phyloP scores from a whole-genome alignment of 371 early-diverging fungal genomes.

The Zancudomyces culisetae region DNA sequence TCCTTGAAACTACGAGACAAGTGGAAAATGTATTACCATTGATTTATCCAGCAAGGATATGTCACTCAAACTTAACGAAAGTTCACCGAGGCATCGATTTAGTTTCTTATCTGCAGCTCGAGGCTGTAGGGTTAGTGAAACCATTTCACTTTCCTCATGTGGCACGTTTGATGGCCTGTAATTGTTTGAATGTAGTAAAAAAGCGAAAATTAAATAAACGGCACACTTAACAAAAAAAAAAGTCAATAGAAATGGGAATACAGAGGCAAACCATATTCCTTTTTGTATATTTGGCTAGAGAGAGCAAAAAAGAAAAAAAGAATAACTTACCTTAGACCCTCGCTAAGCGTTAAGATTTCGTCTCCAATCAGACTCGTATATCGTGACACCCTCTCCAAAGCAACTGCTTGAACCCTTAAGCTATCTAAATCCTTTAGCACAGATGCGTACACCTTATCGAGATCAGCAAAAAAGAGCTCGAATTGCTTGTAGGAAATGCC shows the following conservation, averaged over 20 bases:
- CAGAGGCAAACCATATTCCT: no score
- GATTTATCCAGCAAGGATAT: slow-evolving; percentile 19
- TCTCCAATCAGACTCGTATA: slow-evolving; percentile 25
- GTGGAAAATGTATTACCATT: no score
- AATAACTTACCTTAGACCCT: slow-evolving; percentile 12
- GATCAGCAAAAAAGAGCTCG: slow-evolving; percentile 12
- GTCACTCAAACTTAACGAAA: slow-evolving; percentile 22
- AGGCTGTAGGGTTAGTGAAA: neutral
- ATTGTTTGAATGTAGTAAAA: no score
- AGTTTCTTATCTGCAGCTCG: neutral
- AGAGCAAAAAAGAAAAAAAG: no score
- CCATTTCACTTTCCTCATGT: slow-evolving; percentile 4
- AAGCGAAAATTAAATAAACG: neutral
- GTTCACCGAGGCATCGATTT: slow-evolving; percentile 8
- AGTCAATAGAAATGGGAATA: no score
- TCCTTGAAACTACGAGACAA: no score
- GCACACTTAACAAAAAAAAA: no score
- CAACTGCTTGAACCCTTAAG: slow-evolving; percentile 16
- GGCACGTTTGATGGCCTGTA: slow-evolving; percentile 15
- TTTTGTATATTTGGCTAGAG: no score
- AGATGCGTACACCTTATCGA: slow-evolving; percentile 16
- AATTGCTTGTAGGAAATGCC: slow-evolving; percentile 10
- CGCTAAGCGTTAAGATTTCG: slow-evolving; percentile 20
- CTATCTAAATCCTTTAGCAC: slow-evolving; percentile 19
- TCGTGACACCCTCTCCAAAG: slow-evolving; percentile 21